Base-by-base conservation (phyloP, 768 basidiomycete genomes). In the Boletus reticulatus region DNA sequence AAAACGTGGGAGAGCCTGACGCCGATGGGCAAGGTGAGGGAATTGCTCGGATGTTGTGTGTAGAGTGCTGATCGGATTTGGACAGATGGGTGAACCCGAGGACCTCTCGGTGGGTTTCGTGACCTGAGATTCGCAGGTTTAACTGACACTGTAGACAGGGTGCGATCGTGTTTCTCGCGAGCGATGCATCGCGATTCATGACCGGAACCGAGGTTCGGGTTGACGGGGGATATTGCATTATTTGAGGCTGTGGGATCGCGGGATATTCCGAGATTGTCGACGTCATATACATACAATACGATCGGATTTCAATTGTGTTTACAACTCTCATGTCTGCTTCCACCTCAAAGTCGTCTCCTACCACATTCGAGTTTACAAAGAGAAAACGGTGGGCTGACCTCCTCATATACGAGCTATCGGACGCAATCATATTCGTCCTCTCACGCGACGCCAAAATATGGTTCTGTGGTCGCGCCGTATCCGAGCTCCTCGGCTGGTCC, bases 101-200 rank as follows among this genome's bases (percentile, higher is more conserved):
- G 96, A 98, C 67, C 77, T 96, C 57, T 84, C 92, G 60, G 92
- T 87, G 62, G 27, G 81, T 75, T 24, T 4, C 5, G 36, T 6
- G 12, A 53, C 20, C 53, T 29, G 45, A 52, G 20, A 43, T 37
- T 4, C 0, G 37, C 10, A 31, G 27, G 19, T 11, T 6, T 38
- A 39, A 39, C 45, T 63, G 29, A 57, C 53, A 52, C 0, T 13
- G 31, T 4, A 1, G 24, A 19, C 67, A 90, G 88, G 90, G 90
- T 17, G 93, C 95, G 24, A 80, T 96, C 63, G 89, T 98, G 53
- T 96, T 89, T 72, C 80, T 98, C 17, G 85, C 88, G 9, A 93
- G 90, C 59, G 94, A 97, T 70, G 92, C 94, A 7, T 90, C 89
- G 49, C 83, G 81, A 53, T 98, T 94, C 72, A 87, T 93, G 78